Percentiles rank a stretch among this genome's conserved stretches.
Conservation (phyloP, 164 flowering plant species). For the Kingdonia uniflora region DNA sequence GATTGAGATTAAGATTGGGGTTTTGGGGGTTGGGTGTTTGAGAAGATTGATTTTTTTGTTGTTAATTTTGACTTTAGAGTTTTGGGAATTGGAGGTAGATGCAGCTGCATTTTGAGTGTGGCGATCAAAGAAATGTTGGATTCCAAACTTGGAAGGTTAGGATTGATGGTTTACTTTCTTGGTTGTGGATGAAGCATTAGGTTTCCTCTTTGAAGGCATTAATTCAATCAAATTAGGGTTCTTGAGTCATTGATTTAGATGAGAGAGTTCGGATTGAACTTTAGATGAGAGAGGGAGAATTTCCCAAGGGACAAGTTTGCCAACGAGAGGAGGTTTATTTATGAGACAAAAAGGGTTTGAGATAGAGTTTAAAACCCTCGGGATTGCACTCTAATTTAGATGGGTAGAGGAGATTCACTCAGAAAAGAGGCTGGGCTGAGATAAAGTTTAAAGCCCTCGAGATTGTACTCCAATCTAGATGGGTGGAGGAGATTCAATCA, state of each 20-base stretch:
- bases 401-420: too few species aligned
- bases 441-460: too few species aligned
- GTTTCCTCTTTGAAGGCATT: slow-evolving; percentile 77
- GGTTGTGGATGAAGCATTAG: slow-evolving; percentile 25
- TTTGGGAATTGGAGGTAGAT: slow-evolving; percentile 18
- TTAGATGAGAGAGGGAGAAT: slow-evolving; percentile 10
- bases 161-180: slow-evolving; percentile 41
- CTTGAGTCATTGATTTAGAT: slow-evolving; percentile 2
- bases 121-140: slow-evolving; percentile 89
- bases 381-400: too few species aligned
- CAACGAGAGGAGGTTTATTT: too few species aligned
- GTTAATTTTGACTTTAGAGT: slow-evolving; percentile 7
- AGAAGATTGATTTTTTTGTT: slow-evolving; percentile 11
- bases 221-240: too few species aligned
- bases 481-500: too few species aligned
- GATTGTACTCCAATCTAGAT: too few species aligned
- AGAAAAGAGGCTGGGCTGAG: too few species aligned
- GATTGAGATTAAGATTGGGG: too few species aligned
- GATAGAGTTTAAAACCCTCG: too few species aligned
- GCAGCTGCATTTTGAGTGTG: slow-evolving; percentile 43
- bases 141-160: slow-evolving; percentile 76
- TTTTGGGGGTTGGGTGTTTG: slow-evolving; percentile 18
- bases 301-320: too few species aligned
- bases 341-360: too few species aligned
- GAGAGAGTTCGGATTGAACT: background rate